Base-by-base conservation (phyloP, 192 early-diverging fungal genomes). In the Coemansia biformis region DNA sequence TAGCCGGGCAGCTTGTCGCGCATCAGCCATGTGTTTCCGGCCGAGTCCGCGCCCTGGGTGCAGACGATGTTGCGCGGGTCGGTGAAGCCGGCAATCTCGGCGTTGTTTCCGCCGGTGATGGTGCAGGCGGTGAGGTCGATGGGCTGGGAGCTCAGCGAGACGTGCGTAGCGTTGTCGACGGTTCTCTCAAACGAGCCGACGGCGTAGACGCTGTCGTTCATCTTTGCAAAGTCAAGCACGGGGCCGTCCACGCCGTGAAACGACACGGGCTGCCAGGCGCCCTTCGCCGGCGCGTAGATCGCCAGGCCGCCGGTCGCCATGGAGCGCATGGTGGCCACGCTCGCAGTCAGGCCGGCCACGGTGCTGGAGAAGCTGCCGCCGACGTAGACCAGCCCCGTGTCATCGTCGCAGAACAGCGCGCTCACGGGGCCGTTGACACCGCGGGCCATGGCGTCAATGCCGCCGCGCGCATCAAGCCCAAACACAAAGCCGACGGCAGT, bases 231-330 rank as follows among this genome's bases (percentile, higher is more conserved):
- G 14, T 79, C 74, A 35, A 72, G 75, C 2, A 89, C 82, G 0
- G 81, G 77, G 0, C 84, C 85, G 43, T 87, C 76, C 26, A 89
- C 54, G 2, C 85, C 87, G 15, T 78, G 78, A 61, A 82, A 87
- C 22, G 87, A 81, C 9, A 86, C 30, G 0, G 73, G 22, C 8
- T 34, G 42, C 87, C 87, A 89, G 0, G 19, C 32, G 14, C 62
- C 67, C 4, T 43, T 28, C 13, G 53, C 39, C 36, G 67, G 46
- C 42, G 43, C 52, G 43, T 63, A 73, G 19, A 59, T 40, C 10
- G 61, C 51, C 43, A 64, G 51, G 15, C 55, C 61, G 22, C 64
- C 70, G 6, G 60, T 65, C 2, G 56, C 57, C 30, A 10, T 17
- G 2, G 68, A 66, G 36, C 46, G 52, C 53, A 48, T 57, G 8